These are phyloP conservation scores for Pelargonium myrrhifolium DNA, from an alignment of 441 rosid species.

Conservation along the genomic window DNA sequence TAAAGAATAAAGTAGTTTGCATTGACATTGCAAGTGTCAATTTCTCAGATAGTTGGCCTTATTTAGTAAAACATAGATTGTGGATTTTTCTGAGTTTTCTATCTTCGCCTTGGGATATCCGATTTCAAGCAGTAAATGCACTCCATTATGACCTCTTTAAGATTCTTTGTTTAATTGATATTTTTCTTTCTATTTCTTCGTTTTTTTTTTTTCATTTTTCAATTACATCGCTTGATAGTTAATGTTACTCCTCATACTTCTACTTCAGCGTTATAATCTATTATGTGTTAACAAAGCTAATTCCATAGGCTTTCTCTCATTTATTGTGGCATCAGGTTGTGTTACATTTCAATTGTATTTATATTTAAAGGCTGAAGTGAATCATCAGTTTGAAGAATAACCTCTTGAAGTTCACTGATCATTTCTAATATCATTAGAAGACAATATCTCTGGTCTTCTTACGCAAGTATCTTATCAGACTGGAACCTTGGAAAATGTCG, in stretches of 20 bases:
- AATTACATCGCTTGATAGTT: neutral
- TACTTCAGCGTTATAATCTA: neutral
- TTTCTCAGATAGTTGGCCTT: too few relatives aligned
- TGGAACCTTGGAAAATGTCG: slow-evolving; percentile 49
- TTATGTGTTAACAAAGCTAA: slow-evolving; percentile 1
- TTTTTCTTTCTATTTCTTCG: neutral
- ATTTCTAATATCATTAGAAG: neutral
- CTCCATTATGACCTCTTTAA: too few relatives aligned
- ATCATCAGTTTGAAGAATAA: neutral
- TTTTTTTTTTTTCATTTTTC: too few relatives aligned
- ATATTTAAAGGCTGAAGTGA: slow-evolving; percentile 1
- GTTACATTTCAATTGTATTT: neutral
- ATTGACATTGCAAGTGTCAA: too few relatives aligned
- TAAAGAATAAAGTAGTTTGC: too few relatives aligned
- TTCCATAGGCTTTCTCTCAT: neutral
- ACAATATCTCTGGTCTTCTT: neutral
- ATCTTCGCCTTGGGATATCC: too few relatives aligned
- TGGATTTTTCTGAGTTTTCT: too few relatives aligned
- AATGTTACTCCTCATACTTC: neutral
- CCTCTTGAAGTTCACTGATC: slow-evolving; percentile 5
- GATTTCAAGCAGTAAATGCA: too few relatives aligned
- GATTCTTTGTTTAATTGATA: too few relatives aligned
- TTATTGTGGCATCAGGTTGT: slow-evolving; percentile 3
- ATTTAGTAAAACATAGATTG: too few relatives aligned
- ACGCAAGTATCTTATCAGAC: neutral